A percentile compares a stretch with the other conserved stretches of the same genome.
Conservation (phyloP, 2,329 filamentous ascomycete genomes). For the Diaporthe sp. region DNA sequence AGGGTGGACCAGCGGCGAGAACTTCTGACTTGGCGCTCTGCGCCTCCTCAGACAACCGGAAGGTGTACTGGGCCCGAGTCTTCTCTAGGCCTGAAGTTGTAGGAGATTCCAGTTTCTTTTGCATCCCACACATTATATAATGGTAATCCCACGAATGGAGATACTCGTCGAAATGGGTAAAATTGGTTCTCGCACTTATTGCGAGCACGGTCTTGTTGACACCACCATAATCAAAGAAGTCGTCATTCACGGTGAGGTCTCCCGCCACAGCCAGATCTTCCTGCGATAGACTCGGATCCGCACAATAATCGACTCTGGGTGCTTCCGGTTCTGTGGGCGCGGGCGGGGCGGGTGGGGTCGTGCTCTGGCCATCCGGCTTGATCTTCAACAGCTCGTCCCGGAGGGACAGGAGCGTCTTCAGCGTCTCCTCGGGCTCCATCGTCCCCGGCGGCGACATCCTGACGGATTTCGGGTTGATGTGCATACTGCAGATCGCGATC, state of each 20-base stretch:
- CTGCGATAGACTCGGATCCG: no score
- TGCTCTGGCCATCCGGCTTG: background rate
- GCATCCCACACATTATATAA: accelerated
- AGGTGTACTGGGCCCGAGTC: background rate
- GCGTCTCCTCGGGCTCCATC: background rate
- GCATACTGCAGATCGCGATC: background rate
- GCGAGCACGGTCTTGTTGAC: background rate
- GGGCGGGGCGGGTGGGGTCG: no score
- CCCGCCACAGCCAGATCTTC: accelerated
- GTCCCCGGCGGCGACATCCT: background rate
- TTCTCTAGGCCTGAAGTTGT: background rate
- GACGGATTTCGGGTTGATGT: background rate
- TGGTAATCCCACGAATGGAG: no score
- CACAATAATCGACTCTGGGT: background rate
- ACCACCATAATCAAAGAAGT: accelerated
- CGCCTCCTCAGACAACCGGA: accelerated
- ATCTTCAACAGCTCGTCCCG: background rate
- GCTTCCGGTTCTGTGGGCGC: background rate
- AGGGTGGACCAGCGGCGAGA: background rate
- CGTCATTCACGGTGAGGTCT: accelerated
- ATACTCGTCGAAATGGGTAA: no score
- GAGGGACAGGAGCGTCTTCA: background rate
- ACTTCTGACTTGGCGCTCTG: background rate
- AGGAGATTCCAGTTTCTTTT: no score
- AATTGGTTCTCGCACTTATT: no score